Base-by-base conservation (phyloP, 805 yeast genomes). In the Starmera quercuum region DNA sequence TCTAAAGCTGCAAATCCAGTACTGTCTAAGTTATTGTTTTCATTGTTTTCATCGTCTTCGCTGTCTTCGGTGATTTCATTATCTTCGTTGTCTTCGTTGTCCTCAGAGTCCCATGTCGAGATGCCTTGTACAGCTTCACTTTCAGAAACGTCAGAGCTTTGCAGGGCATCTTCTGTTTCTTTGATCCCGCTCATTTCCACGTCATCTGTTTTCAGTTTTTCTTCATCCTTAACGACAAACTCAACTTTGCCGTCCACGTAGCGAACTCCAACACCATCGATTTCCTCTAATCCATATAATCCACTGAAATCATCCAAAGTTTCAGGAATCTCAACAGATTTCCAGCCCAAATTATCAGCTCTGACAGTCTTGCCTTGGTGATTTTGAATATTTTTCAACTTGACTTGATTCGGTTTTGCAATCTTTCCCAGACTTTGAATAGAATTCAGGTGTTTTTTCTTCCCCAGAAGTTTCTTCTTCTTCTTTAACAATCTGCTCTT, bases 231-330 rank as follows among this genome's bases (percentile, higher is more conserved):
- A 8, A 66, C 67, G n/a, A 67, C 51, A 47, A 80, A 82, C 34
- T 72, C 71, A 0, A 81, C 77, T 32, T 65, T 61, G 11, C 95
- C 95, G 40, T 83, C 64, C 2, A 75, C 73, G 35, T 78, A 67
- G 39, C 83, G 75, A 6, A 90, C 88, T 48, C 72, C 88, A 22
- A 90, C 97, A 29, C 96, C 97, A 37, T 86, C 96, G 32, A 92
- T 69, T 54, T 90, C 97, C 55, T 90, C 98, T 23, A 92, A 62
- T 0, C 97, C 98, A 54, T 78, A 86, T 47, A 88, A 81, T 0
- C 96, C 96, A 44, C 83, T 88, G 51, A 82, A 84, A 56, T 86
- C 95, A 39, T 78, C 95, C 32, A 84, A 58, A 18, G 85, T 78
- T 42, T 84, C 90, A 5, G 94, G 90, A 33, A 88, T 71, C 2